Evolutionary conservation across 1,284 basidiomycete genomes (phyloP).

Genomic region (Cryptococcus sp.): DNA sequence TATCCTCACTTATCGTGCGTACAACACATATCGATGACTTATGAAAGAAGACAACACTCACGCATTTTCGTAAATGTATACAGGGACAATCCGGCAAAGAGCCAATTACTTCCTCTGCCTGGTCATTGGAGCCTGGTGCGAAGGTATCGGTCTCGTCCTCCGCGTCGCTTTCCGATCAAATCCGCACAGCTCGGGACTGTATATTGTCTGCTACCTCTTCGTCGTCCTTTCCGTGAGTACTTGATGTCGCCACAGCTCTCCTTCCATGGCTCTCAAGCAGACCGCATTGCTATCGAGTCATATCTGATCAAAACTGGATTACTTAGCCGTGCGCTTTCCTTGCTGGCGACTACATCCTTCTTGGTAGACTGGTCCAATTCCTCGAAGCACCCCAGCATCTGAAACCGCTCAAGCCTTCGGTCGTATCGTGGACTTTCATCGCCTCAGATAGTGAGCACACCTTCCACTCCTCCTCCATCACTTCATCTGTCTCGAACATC

Average conservation of each 20-base stretch:
- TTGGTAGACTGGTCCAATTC: constrained; percentile 63
- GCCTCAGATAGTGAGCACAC: constrained; percentile 58
- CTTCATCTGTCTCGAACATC: constrained; percentile 31
- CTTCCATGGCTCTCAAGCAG: too few relatives aligned
- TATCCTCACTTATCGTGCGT: constrained; percentile 57
- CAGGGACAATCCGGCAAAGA: constrained; percentile 51
- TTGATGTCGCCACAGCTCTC: too few relatives aligned
- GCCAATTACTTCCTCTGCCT: constrained; percentile 65
- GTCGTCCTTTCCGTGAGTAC: constrained; percentile 63
- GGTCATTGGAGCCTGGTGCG: constrained; percentile 66
- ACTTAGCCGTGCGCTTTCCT: constrained; percentile 69
- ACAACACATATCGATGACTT: neutral
- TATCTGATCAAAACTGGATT: too few relatives aligned
- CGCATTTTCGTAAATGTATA: too few relatives aligned
- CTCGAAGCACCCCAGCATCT: constrained; percentile 60
- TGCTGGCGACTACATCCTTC: constrained; percentile 68
- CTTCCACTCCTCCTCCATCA: constrained; percentile 56
- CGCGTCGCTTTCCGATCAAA: constrained; percentile 51
- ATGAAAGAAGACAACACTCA: too few relatives aligned
- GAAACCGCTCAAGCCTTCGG: constrained; percentile 37
- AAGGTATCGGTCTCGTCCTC: constrained; percentile 42
- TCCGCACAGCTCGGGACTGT: constrained; percentile 53
- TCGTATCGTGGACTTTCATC: constrained; percentile 52
- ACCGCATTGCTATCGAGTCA: too few relatives aligned
- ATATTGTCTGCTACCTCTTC: constrained; percentile 63